Conservation (phyloP, 257 asterid genomes). For the Sherardia arvensis region DNA sequence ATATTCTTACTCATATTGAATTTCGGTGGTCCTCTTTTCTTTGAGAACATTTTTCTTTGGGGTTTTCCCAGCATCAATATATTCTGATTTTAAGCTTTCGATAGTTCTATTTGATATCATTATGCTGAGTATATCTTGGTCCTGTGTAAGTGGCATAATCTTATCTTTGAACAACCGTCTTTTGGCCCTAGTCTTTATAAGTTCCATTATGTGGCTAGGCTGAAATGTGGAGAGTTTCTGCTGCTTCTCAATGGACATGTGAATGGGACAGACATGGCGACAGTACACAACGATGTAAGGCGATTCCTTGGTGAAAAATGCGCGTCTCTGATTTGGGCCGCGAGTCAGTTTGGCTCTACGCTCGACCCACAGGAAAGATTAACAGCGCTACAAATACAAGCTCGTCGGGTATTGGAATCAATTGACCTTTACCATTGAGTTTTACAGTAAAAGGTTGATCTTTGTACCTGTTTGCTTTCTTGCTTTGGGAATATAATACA, state of each 20-base stretch:
- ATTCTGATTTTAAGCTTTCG: background rate
- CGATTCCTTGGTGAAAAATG: conserved; percentile 77
- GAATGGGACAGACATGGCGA: conserved; percentile 80
- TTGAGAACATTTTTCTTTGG: background rate
- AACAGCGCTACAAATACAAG: conserved; percentile 80
- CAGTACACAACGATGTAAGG: conserved; percentile 70
- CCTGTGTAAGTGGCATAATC: background rate
- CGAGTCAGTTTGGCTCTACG: conserved; percentile 80
- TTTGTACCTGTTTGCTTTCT: background rate
- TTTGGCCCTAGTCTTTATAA: background rate
- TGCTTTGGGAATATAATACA: background rate
- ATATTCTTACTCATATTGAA: background rate
- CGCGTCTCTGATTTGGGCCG: conserved; percentile 96
- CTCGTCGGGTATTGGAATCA: conserved; percentile 76
- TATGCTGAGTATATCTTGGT: background rate
- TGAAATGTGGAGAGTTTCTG: conserved; percentile 89
- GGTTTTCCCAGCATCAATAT: background rate
- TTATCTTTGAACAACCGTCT: background rate
- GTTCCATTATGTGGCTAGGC: conserved; percentile 32
- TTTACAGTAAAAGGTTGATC: background rate
- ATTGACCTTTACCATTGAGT: conserved; percentile 51
- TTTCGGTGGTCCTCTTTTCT: background rate
- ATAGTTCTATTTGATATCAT: background rate
- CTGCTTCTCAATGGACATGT: conserved; percentile 85
- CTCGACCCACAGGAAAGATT: conserved; percentile 72